Evolutionary conservation across 345 rosid species (phyloP).

Genomic region (Excoecaria cochinchinensis): DNA sequence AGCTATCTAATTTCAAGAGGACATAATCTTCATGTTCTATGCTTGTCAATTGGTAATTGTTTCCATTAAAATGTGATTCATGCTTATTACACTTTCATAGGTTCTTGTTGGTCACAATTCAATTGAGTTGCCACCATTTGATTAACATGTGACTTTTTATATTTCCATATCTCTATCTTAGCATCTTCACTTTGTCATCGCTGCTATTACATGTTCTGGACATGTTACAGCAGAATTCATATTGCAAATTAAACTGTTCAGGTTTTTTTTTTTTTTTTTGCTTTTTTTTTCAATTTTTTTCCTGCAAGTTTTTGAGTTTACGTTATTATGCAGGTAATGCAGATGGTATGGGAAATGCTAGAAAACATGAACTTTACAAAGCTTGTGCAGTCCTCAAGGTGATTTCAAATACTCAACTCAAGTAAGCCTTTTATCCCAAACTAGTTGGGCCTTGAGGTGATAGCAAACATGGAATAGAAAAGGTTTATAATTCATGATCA

Average conservation of each 20-base stretch:
- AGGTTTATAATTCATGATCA: neutral
- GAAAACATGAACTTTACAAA: conserved; percentile 56
- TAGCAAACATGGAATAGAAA: neutral
- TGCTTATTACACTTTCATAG: neutral
- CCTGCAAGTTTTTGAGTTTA: neutral
- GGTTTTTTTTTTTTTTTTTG: too few species aligned
- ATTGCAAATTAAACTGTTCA: too few species aligned
- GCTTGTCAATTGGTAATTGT: conserved; percentile 71
- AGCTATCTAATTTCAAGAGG: conserved; percentile 61
- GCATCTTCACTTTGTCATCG: too few species aligned
- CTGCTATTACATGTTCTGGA: too few species aligned
- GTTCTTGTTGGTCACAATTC: neutral
- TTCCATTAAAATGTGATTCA: conserved; percentile 9
- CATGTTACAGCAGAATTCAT: too few species aligned
- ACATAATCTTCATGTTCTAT: conserved; percentile 62
- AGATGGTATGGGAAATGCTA: conserved; percentile 71
- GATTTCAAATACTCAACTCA: conserved; percentile 1
- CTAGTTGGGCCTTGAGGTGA: conserved; percentile 46
- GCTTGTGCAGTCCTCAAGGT: conserved; percentile 81
- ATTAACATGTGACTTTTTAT: neutral
- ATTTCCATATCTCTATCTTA: too few species aligned
- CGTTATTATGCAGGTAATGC: conserved; percentile 53
- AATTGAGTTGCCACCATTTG: neutral
- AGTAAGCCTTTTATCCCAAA: neutral
- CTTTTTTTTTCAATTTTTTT: neutral